phyloP scores from a whole-genome alignment of 257 asterid genomes.

The Echium plantagineum region DNA sequence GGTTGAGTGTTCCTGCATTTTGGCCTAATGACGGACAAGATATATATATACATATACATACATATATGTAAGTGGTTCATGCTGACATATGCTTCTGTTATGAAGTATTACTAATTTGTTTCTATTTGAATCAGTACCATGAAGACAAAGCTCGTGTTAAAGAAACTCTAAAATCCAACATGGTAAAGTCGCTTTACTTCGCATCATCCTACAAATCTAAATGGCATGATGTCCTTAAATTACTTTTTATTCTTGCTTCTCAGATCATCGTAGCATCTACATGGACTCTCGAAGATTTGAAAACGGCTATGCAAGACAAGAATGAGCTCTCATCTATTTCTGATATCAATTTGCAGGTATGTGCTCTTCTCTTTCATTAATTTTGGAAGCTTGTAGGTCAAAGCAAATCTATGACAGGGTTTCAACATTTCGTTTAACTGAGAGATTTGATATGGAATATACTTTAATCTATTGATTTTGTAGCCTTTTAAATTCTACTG shows the following conservation, averaged over 20 bases:
- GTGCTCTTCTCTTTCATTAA: not conserved
- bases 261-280: conserved; percentile 58
- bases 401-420: too few species aligned
- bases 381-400: too few species aligned
- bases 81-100: not conserved
- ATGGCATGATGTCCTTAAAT: not conserved
- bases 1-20: too few species aligned
- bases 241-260: conserved; percentile 4
- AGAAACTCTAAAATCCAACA: conserved; percentile 67
- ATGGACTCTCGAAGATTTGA: conserved; percentile 75
- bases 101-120: not conserved
- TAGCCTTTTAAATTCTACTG: too few species aligned
- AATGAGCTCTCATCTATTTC: conserved; percentile 37
- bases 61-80: too few species aligned
- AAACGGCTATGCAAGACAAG: conserved; percentile 39
- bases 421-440: too few species aligned
- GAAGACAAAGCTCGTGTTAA: conserved; percentile 65
- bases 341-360: conserved; percentile 77
- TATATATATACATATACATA: too few species aligned
- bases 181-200: conserved; percentile 28
- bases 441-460: too few species aligned
- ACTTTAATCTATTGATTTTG: too few species aligned
- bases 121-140: conserved; percentile 50
- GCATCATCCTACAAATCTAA: conserved; percentile 5
- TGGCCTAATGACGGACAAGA: too few species aligned